Evolutionary conservation across 2,329 filamentous ascomycete genomes (phyloP).

Genomic region (Zymoseptoria ardabiliae): DNA sequence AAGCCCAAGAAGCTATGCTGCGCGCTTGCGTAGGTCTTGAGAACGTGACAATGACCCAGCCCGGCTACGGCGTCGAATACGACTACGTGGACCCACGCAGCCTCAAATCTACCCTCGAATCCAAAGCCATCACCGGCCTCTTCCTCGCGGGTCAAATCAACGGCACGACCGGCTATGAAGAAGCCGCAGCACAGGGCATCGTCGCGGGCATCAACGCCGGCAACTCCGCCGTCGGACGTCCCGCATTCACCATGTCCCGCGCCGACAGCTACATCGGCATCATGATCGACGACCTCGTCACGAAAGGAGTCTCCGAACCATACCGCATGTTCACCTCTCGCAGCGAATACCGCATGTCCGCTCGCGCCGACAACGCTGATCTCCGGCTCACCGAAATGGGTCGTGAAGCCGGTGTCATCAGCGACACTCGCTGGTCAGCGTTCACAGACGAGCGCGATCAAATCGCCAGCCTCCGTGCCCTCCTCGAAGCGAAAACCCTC

Average conservation of each 20-base stretch:
- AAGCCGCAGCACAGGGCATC: conserved; percentile 88
- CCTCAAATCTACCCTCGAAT: conserved; percentile 82
- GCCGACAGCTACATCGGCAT: conserved; percentile 94
- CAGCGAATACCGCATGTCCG: conserved; percentile 89
- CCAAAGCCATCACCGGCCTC: conserved; percentile 80
- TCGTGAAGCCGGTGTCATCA: conserved; percentile 66
- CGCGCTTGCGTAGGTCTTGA: conserved; percentile 83
- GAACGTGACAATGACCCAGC: conserved; percentile 82
- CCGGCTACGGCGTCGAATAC: conserved; percentile 96
- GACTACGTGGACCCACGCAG: conserved; percentile 94
- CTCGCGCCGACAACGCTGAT: conserved; percentile 91
- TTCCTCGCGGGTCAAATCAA: conserved; percentile 97
- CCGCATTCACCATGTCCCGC: conserved; percentile 62
- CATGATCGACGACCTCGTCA: conserved; percentile 97
- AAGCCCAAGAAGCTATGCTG: conserved; percentile 78
- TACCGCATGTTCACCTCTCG: conserved; percentile 98
- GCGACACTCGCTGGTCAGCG: conserved; percentile 66
- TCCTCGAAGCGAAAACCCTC: conserved; percentile 53
- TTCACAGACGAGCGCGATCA: conserved; percentile 60
- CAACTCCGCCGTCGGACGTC: conserved; percentile 60
- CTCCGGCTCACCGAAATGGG: conserved; percentile 74
- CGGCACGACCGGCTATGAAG: conserved; percentile 95
- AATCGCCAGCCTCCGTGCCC: conserved; percentile 57
- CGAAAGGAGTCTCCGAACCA: conserved; percentile 92
- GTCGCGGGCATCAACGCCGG: conserved; percentile 92